Evolutionary conservation across 2,329 filamentous ascomycete species (phyloP).

Genomic region (Stromatinia cepivora): DNA sequence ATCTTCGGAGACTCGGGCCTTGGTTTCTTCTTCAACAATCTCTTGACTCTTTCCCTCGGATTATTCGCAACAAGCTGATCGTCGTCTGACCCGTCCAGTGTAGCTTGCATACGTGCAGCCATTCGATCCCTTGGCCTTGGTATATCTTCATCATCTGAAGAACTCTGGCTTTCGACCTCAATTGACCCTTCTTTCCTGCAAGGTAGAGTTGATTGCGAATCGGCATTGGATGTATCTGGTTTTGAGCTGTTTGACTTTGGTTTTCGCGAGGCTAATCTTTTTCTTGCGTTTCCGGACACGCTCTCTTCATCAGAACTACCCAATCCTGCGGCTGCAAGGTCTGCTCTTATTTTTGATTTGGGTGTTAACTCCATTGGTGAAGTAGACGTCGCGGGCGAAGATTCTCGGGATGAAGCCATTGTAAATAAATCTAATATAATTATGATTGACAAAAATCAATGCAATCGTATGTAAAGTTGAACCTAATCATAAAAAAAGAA

Average conservation of each 20-base stretch:
- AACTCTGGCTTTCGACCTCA: neutral
- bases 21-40: slow-evolving; percentile 44
- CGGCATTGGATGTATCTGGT: slow-evolving; percentile 6
- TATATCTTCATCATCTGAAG: slow-evolving; percentile 48
- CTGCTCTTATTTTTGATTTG: slow-evolving; percentile 55
- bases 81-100: slow-evolving; percentile 29
- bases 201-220: neutral
- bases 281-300: slow-evolving; percentile 30
- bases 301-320: slow-evolving; percentile 49
- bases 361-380: slow-evolving; percentile 49
- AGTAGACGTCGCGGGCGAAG: slow-evolving; percentile 49
- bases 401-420: slow-evolving; percentile 53
- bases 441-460: neutral
- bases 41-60: slow-evolving; percentile 47
- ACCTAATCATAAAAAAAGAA: slow-evolving; percentile 22
- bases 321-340: slow-evolving; percentile 52
- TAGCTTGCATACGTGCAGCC: slow-evolving; percentile 61
- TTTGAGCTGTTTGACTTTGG: slow-evolving; percentile 27
- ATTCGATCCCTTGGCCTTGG: slow-evolving; percentile 61
- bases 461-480: neutral
- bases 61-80: slow-evolving; percentile 28
- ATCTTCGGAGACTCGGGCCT: slow-evolving; percentile 34
- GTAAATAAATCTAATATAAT: slow-evolving; percentile 18
- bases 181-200: neutral
- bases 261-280: slow-evolving; percentile 27